Percentiles rank a stretch among this genome's conserved stretches.
These are phyloP conservation scores for Tulasnella sp. DNA, from an alignment of 768 basidiomycete genomes.

Conservation along the genomic window DNA sequence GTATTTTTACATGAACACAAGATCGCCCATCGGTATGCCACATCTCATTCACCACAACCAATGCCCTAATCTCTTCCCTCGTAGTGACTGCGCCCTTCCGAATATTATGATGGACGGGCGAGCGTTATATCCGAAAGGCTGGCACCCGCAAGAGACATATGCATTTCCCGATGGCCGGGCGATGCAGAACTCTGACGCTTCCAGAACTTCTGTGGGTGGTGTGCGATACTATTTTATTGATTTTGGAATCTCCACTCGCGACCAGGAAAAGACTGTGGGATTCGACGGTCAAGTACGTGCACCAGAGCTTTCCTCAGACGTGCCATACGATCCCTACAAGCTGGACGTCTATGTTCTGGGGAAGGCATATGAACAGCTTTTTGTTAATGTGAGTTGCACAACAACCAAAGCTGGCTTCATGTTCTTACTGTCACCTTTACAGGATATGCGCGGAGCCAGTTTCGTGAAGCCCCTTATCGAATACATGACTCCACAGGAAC, in stretches of 20 bases:
- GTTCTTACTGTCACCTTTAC: too few relatives aligned
- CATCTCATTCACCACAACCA: background rate
- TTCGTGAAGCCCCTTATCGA: too few relatives aligned
- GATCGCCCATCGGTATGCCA: conserved; percentile 11
- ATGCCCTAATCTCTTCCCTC: background rate
- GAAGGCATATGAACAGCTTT: background rate
- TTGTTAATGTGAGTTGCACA: background rate
- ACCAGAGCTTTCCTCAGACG: background rate
- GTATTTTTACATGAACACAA: conserved; percentile 13
- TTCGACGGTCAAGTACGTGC: conserved; percentile 2
- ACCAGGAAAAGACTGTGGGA: background rate
- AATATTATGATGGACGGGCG: conserved; percentile 17
- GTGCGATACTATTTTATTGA: conserved; percentile 11
- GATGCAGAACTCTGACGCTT: background rate
- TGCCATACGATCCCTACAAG: conserved; percentile 11
- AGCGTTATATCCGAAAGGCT: conserved; percentile 5
- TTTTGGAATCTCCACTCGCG: conserved; percentile 8
- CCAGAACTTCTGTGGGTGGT: background rate
- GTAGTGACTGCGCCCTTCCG: background rate
- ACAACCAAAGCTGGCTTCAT: too few relatives aligned
- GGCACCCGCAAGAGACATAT: background rate
- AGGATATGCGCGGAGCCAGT: too few relatives aligned
- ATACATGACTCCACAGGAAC: too few relatives aligned
- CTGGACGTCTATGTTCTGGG: conserved; percentile 9
- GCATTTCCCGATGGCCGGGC: background rate